These are phyloP conservation scores for Gardenia jasminoides DNA, from an alignment of 257 asterid genomes.

Conservation along the genomic window DNA sequence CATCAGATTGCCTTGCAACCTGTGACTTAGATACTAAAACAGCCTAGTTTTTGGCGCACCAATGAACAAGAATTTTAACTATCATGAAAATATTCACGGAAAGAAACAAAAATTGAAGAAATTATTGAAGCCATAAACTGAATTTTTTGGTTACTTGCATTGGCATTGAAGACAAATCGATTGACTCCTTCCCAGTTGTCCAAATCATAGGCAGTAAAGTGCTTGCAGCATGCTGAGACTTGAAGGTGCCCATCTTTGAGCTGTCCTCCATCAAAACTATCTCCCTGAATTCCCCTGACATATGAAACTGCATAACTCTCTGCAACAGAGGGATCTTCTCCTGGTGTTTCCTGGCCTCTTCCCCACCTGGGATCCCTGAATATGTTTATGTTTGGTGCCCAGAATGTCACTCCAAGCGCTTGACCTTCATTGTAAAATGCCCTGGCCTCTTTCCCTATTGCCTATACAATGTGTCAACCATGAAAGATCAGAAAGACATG, in stretches of 20 bases:
- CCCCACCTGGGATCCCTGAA: conserved; percentile 51
- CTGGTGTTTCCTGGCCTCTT: conserved; percentile 44
- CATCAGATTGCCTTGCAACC: no score
- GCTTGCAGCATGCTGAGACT: conserved; percentile 80
- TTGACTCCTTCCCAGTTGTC: conserved; percentile 63
- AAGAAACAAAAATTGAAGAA: no score
- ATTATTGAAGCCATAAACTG: no score
- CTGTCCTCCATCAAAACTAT: conserved; percentile 55
- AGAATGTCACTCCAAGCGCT: conserved; percentile 38
- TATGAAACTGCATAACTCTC: conserved; percentile 40
- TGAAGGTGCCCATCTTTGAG: conserved; percentile 43
- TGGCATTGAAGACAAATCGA: conserved; percentile 58
- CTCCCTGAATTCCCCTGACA: conserved; percentile 79
- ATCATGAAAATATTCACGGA: no score
- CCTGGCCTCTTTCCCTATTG: conserved; percentile 39
- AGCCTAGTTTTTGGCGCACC: no score
- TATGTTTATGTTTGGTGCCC: conserved; percentile 48
- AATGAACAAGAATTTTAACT: no score
- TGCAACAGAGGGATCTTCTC: conserved; percentile 38
- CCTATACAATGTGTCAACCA: conserved; percentile 7
- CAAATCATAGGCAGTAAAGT: conserved; percentile 72
- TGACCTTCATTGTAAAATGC: conserved; percentile 40
- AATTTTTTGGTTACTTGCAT: conserved; percentile 21
- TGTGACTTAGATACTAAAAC: no score
- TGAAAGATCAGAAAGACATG: background rate